Evolutionary conservation across 1,284 basidiomycete genomes (phyloP).

Genomic region (Cutaneotrichosporon arboriforme): DNA sequence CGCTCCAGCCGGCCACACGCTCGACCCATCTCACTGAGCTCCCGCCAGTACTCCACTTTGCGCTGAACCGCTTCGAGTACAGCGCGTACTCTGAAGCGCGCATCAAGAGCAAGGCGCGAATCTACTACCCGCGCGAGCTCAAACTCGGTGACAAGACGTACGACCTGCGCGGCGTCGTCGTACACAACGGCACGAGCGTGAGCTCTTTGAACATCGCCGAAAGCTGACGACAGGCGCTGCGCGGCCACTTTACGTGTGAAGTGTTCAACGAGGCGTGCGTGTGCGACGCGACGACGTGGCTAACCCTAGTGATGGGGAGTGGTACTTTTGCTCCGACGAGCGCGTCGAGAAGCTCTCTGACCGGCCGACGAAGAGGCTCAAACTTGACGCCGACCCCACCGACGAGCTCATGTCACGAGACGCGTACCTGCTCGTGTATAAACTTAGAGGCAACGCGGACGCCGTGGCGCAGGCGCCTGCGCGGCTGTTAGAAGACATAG

Average conservation of each 20-base stretch:
- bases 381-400: conserved; percentile 12
- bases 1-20: conserved; percentile 68
- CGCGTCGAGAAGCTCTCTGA: conserved; percentile 22
- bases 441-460: conserved; percentile 43
- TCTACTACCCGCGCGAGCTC: conserved; percentile 75
- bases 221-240: conserved; percentile 62
- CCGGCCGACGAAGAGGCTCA: conserved; percentile 20
- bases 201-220: conserved; percentile 11
- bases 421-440: conserved; percentile 89
- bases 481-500: conserved; percentile 55
- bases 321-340: conserved; percentile 89
- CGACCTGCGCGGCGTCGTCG: conserved; percentile 70
- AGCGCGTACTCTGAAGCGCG: conserved; percentile 68
- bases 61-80: conserved; percentile 80
- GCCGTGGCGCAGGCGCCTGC: conserved; percentile 51
- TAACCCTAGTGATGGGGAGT: conserved; percentile 58
- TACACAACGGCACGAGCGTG: conserved; percentile 66
- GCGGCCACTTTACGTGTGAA: conserved; percentile 87
- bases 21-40: conserved; percentile 62
- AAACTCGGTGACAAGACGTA: conserved; percentile 51
- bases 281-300: neutral
- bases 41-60: conserved; percentile 79
- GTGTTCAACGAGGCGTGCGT: conserved; percentile 70
- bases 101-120: conserved; percentile 72
- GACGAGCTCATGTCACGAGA: conserved; percentile 59